phyloP scores from a whole-genome alignment of 495 filamentous ascomycete genomes.

The Halenospora varia region DNA sequence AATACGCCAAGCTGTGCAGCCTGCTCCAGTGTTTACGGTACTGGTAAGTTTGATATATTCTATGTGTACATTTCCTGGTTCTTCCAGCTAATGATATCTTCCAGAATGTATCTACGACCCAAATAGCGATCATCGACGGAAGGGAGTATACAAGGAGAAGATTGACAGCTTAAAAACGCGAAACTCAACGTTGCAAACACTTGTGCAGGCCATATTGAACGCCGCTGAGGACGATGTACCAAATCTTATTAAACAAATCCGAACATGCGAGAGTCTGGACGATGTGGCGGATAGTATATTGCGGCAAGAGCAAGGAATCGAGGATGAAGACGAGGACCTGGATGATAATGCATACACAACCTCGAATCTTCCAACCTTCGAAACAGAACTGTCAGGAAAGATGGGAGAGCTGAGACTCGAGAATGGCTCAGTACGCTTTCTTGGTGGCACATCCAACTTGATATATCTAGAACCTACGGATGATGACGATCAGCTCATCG shows the following conservation, averaged over 20 bases:
- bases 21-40: conserved; percentile 92
- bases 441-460: conserved; percentile 92
- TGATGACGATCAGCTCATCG: conserved; percentile 41
- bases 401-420: conserved; percentile 87
- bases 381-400: conserved; percentile 83
- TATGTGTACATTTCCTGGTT: neutral
- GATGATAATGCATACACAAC: conserved; percentile 33
- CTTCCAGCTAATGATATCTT: neutral
- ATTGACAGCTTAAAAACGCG: conserved; percentile 83
- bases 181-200: conserved; percentile 83
- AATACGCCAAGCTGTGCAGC: conserved; percentile 89
- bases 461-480: conserved; percentile 69
- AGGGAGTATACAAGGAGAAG: conserved; percentile 95
- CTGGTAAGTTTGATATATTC: conserved; percentile 31
- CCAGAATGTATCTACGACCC: conserved; percentile 85
- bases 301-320: conserved; percentile 42
- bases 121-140: conserved; percentile 90
- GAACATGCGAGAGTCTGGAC: conserved; percentile 89
- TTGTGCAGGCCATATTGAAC: conserved; percentile 91
- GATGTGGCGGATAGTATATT: conserved; percentile 79
- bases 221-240: conserved; percentile 79
- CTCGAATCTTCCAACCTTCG: conserved; percentile 51
- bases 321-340: conserved; percentile 32
- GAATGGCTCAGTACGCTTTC: conserved; percentile 86
- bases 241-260: conserved; percentile 78